These are phyloP conservation scores for Crithidia thermophila DNA, from an alignment of 208 protist species.

Conservation along the genomic window DNA sequence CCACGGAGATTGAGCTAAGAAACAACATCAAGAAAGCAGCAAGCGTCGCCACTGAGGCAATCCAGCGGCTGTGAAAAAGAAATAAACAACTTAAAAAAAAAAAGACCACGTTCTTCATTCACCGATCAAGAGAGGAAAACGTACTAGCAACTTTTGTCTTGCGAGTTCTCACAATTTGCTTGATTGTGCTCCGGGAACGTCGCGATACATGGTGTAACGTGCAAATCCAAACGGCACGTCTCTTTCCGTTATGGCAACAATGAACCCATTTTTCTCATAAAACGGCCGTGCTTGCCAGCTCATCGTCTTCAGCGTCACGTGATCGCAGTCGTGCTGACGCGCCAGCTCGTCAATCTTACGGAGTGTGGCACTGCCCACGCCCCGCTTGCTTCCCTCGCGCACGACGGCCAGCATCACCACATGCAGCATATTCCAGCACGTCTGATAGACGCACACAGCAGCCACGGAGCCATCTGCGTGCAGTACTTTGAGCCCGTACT, in stretches of 20 bases:
- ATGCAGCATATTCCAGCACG: constrained; percentile 23
- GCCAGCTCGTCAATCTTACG: constrained; percentile 22
- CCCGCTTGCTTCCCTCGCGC: not conserved
- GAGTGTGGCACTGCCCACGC: constrained; percentile 16
- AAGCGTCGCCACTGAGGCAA: no score
- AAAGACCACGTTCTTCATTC: no score
- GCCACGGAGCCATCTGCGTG: constrained; percentile 6
- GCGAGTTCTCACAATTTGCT: no score
- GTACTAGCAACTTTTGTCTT: no score
- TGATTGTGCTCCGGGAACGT: not conserved
- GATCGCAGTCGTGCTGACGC: constrained; percentile 13
- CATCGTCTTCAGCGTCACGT: constrained; percentile 27
- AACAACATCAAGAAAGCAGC: no score
- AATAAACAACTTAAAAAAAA: no score
- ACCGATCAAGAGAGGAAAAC: no score
- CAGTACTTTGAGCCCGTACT: constrained; percentile 10
- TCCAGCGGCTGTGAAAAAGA: no score
- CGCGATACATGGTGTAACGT: not conserved
- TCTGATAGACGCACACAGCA: constrained; percentile 18
- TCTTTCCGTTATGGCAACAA: constrained; percentile 9
- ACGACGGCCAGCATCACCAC: constrained; percentile 14
- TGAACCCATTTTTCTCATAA: constrained; percentile 33
- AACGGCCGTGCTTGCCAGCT: constrained; percentile 38
- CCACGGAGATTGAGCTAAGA: no score
- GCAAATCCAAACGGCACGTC: not conserved